phyloP scores from a whole-genome alignment of 805 yeast species.

The Kockiozyma suomiensis region DNA sequence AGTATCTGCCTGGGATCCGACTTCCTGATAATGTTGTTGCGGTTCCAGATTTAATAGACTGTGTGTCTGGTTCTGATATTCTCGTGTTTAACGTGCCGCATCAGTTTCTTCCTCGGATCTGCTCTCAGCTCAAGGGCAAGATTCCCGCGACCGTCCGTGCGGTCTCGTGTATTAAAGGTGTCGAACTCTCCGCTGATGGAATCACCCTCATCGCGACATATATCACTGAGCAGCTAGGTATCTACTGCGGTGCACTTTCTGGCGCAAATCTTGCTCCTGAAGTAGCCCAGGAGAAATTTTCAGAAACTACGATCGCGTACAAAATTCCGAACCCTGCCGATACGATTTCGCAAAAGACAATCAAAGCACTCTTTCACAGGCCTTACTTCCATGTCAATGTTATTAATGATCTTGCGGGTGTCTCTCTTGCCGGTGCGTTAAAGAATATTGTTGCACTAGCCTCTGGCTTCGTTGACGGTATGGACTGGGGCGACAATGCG shows the following conservation, averaged over 20 bases:
- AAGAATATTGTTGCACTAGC: slow-evolving; percentile 95
- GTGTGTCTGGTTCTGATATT: slow-evolving; percentile 81
- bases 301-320: slow-evolving; percentile 97
- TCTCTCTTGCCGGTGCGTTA: slow-evolving; percentile 94
- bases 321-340: slow-evolving; percentile 52
- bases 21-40: slow-evolving; percentile 88
- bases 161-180: slow-evolving; percentile 93
- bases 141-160: slow-evolving; percentile 76
- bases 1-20: slow-evolving; percentile 84
- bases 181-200: slow-evolving; percentile 83
- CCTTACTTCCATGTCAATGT: slow-evolving; percentile 97
- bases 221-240: slow-evolving; percentile 77
- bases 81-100: slow-evolving; percentile 95
- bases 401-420: slow-evolving; percentile 91
- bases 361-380: slow-evolving; percentile 86
- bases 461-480: slow-evolving; percentile 96
- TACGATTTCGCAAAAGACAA: slow-evolving; percentile 15
- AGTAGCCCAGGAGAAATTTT: slow-evolving; percentile 93
- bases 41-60: slow-evolving; percentile 75
- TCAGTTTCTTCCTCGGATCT: slow-evolving; percentile 83
- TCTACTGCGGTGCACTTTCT: slow-evolving; percentile 92
- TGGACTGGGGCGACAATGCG: slow-evolving; percentile 99
- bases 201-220: slow-evolving; percentile 79
- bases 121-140: slow-evolving; percentile 56
- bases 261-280: slow-evolving; percentile 98